Evolutionary conservation across 805 yeast species (phyloP).

Genomic region (Nakazawaea ishiwadae): DNA sequence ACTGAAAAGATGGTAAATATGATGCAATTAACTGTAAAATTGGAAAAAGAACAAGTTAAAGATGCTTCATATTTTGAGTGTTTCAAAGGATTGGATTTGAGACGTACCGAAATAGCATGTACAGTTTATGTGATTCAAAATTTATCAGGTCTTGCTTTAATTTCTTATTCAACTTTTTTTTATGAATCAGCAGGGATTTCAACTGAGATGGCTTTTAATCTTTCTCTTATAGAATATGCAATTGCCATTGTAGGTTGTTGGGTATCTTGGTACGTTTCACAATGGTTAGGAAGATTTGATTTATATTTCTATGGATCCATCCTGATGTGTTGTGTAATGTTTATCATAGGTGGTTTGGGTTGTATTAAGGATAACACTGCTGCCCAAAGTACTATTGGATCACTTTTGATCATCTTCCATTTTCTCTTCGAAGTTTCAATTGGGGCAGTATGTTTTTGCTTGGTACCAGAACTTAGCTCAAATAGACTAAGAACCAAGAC

Average conservation of each 20-base stretch:
- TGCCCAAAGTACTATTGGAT: constrained; percentile 35
- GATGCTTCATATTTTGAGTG: constrained; percentile 31
- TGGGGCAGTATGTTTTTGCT: constrained; percentile 37
- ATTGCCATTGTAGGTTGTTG: constrained; percentile 42
- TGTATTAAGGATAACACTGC: constrained; percentile 13
- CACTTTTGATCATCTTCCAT: constrained; percentile 39
- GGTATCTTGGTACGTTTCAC: constrained; percentile 35
- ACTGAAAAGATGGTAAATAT: constrained; percentile 37
- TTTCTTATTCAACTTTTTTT: constrained; percentile 48
- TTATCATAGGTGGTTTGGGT: constrained; percentile 39
- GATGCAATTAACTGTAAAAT: constrained; percentile 40
- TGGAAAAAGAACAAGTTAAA: constrained; percentile 18
- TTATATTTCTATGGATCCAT: constrained; percentile 35
- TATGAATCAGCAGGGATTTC: constrained; percentile 45
- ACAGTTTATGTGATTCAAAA: constrained; percentile 41
- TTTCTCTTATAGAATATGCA: constrained; percentile 40
- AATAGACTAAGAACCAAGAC: constrained; percentile 36
- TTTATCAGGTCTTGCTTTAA: constrained; percentile 39
- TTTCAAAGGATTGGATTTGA: constrained; percentile 37
- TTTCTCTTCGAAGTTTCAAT: constrained; percentile 40
- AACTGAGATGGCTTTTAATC: constrained; percentile 38
- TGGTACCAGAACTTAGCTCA: constrained; percentile 37
- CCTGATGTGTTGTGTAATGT: constrained; percentile 29
- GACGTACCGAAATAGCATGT: constrained; percentile 46
- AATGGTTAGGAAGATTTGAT: constrained; percentile 32